Conservation (phyloP, 768 basidiomycete species). For the Lentinula guzmanii region DNA sequence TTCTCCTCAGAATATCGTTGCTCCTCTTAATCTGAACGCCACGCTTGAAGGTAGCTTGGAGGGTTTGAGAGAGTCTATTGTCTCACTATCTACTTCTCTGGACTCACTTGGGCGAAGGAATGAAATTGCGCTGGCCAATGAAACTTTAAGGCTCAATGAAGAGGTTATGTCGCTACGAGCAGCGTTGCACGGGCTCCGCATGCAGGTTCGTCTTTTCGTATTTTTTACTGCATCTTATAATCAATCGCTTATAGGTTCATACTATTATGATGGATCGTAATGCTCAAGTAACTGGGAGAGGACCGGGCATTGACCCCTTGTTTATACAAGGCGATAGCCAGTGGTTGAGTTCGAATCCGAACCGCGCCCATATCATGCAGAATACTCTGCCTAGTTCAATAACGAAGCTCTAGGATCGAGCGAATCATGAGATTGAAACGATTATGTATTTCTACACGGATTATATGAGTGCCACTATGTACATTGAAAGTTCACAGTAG, state of each 20-base stretch:
- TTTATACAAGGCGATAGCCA: not conserved
- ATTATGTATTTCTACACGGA: not conserved
- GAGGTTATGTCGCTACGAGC: conserved; percentile 67
- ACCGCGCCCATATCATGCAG: not conserved
- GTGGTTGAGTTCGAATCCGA: not conserved
- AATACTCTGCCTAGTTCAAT: not conserved
- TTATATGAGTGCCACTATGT: not conserved
- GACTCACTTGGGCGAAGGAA: conserved; percentile 57
- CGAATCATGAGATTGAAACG: not conserved
- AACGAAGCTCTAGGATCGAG: not conserved
- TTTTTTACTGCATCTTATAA: not conserved
- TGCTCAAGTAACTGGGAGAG: conserved; percentile 46
- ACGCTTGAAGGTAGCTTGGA: conserved; percentile 57
- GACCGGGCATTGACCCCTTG: conserved; percentile 3
- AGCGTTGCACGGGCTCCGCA: conserved; percentile 67
- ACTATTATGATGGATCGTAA: conserved; percentile 75
- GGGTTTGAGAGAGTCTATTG: conserved; percentile 54
- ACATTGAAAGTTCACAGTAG: not conserved
- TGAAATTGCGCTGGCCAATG: conserved; percentile 65
- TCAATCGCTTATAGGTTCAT: conserved; percentile 40
- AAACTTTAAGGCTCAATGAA: conserved; percentile 65
- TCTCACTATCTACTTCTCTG: conserved; percentile 51
- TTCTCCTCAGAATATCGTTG: conserved; percentile 25
- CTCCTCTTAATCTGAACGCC: conserved; percentile 58
- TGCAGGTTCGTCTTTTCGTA: conserved; percentile 50